Percentiles rank a stretch among this genome's conserved stretches.
Conservation (phyloP, 768 basidiomycete species). For the Suillus ampliporus region DNA sequence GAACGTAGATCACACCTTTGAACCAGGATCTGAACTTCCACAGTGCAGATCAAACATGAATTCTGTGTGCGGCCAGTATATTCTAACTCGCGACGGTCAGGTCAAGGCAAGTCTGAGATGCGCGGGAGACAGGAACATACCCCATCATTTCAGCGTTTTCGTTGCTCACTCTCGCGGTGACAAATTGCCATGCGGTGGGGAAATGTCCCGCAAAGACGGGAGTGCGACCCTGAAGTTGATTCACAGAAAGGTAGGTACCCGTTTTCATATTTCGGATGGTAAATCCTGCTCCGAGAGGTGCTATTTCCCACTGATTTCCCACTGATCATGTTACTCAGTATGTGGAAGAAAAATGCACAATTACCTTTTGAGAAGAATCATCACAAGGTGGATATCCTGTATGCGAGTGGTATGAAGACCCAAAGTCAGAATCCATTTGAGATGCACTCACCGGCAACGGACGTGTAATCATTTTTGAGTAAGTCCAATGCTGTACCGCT, state of each 20-base stretch:
- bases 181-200: slow-evolving; percentile 34
- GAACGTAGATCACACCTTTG: slow-evolving; percentile 24
- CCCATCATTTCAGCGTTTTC: slow-evolving; percentile 35
- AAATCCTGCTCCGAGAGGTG: slow-evolving; percentile 34
- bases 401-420: not conserved
- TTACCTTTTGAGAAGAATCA: slow-evolving; percentile 33
- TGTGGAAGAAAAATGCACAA: not conserved
- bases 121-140: slow-evolving; percentile 16
- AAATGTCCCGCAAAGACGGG: slow-evolving; percentile 31
- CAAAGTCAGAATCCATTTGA: slow-evolving; percentile 2
- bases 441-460: slow-evolving; percentile 24
- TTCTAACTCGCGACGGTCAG: slow-evolving; percentile 19
- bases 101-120: not conserved
- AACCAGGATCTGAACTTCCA: slow-evolving; percentile 34
- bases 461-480: slow-evolving; percentile 23
- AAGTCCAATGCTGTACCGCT: slow-evolving; percentile 39
- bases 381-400: slow-evolving; percentile 38
- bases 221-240: not conserved
- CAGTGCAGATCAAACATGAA: slow-evolving; percentile 33
- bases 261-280: slow-evolving; percentile 37
- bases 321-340: not conserved
- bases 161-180: slow-evolving; percentile 28
- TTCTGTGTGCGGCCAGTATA: slow-evolving; percentile 35
- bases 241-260: slow-evolving; percentile 37
- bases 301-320: slow-evolving; percentile 33